Evolutionary conservation across 305 asterid genomes (phyloP).

Genomic region (Solanum hybrid): DNA sequence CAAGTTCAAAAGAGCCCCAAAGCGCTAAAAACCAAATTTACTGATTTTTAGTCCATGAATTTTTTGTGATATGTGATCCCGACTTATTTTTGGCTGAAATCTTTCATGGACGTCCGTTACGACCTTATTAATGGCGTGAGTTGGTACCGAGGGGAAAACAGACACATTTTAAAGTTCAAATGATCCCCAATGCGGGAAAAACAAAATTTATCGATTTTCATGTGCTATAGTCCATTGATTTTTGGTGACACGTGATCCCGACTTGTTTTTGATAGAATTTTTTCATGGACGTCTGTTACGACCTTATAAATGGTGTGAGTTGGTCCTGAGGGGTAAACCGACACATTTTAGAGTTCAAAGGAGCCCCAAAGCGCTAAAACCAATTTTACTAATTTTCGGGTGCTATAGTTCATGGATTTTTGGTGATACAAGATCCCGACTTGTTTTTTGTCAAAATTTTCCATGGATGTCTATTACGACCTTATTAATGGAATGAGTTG

Average conservation of each 20-base stretch:
- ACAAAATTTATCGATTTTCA: no score
- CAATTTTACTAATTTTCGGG: no score
- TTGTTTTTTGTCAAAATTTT: no score
- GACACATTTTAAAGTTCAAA: background rate
- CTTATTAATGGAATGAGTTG: no score
- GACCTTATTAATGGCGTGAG: background rate
- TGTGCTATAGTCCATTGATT: background rate
- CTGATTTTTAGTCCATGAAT: no score
- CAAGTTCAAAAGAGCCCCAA: background rate
- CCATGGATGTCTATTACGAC: no score
- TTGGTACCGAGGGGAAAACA: background rate
- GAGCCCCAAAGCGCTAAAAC: background rate
- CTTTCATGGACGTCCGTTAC: background rate
- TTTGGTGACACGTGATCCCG: background rate
- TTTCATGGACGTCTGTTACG: background rate
- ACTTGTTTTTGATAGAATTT: no score
- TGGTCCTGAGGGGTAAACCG: fast-evolving
- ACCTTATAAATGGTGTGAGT: background rate
- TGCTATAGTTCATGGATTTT: no score
- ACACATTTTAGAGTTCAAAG: background rate
- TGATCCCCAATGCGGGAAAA: no score
- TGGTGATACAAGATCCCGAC: no score
- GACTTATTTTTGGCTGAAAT: background rate
- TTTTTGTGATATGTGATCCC: background rate
- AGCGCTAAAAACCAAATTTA: background rate